Evolutionary conservation across 148 eudicot genomes (phyloP), one percentile per base, ranked within the genome.

Genomic region (Selenicereus undatus): DNA sequence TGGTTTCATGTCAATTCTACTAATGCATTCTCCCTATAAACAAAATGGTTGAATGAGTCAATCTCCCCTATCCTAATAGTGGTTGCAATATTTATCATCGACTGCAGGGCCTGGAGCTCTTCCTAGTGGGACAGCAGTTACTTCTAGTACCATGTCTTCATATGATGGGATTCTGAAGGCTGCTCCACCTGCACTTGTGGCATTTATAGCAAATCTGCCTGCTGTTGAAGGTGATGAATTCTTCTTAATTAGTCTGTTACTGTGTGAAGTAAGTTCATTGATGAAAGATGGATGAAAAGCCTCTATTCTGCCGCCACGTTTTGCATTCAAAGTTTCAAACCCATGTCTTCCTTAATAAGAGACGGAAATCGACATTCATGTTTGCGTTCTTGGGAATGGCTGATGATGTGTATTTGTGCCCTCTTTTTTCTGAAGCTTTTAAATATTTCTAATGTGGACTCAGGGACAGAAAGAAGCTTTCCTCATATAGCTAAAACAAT

Each of bases 161-260:
- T 85, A 85, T 79, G 91, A 90, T 88, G 98, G 91, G 74, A 83
- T 89, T 81, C 76, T 89, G 69, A 95, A 91, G 86, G 88, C 85
- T 65, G 87, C 93, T 81, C 93, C 95, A 8, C 97, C 97, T 75
- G 84, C 93, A 66, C 86, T 95, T 75, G 87, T 84, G 48, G 86
- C 92, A 77, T 95, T 95, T 79, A 86, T 91, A 79, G 86, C 93
- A 48, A 90, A 81, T 89, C 86, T 95, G 88, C 99, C 99, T 76
- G 82, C 85, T 64, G 89, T 93, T 81, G 99, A 95, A 76, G 99
- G 99, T 95, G 78, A 84, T 71, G 18, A 11, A 30, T 75, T 71
- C 32, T 69, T 66, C 52, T 64, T 73, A 39, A 22, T 69, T 30
- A 11, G 42, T 51, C 43, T 66, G 7, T 39, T 39, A 36, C 0